phyloP scores from a whole-genome alignment of 345 rosid species.

The Euphorbia tirucalli region DNA sequence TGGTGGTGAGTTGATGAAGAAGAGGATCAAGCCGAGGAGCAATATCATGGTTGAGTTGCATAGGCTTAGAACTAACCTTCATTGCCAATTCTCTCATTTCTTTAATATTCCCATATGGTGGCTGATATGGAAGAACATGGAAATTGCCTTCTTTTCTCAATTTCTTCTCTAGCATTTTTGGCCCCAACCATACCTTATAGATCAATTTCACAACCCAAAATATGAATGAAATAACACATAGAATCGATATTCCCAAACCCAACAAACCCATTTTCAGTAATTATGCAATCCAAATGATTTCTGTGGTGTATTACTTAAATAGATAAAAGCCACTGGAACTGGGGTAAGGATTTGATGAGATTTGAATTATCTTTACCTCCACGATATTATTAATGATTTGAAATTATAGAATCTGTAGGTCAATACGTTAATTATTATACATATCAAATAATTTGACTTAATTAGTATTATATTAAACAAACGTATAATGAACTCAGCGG shows the following conservation, averaged over 20 bases:
- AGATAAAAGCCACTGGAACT: too few species aligned
- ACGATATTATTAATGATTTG: too few species aligned
- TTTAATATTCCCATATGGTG: conserved; percentile 19
- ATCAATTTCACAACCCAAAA: conserved; percentile 17
- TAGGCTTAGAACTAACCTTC: conserved; percentile 11
- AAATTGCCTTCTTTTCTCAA: conserved; percentile 25
- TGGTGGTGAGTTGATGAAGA: conserved; percentile 14
- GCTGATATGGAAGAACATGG: conserved; percentile 20
- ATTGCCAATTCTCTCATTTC: conserved; percentile 21
- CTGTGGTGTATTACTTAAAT: too few species aligned
- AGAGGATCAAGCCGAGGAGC: conserved; percentile 26
- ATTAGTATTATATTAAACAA: too few species aligned
- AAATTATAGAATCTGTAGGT: too few species aligned
- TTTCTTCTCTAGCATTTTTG: conserved; percentile 26
- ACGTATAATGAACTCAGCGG: background rate
- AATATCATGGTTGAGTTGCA: conserved; percentile 21
- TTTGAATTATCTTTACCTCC: too few species aligned
- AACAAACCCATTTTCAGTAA: conserved; percentile 6
- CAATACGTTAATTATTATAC: too few species aligned
- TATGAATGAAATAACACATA: conserved; percentile 5
- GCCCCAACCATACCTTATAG: conserved; percentile 27
- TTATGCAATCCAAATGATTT: too few species aligned
- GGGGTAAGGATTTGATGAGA: too few species aligned
- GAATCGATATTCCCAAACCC: background rate
- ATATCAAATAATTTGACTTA: too few species aligned